A percentile compares a stretch with the other conserved stretches of the same genome.
These are phyloP conservation scores for Heliosperma pusillum DNA, from an alignment of 148 eudicot species.

Conservation along the genomic window DNA sequence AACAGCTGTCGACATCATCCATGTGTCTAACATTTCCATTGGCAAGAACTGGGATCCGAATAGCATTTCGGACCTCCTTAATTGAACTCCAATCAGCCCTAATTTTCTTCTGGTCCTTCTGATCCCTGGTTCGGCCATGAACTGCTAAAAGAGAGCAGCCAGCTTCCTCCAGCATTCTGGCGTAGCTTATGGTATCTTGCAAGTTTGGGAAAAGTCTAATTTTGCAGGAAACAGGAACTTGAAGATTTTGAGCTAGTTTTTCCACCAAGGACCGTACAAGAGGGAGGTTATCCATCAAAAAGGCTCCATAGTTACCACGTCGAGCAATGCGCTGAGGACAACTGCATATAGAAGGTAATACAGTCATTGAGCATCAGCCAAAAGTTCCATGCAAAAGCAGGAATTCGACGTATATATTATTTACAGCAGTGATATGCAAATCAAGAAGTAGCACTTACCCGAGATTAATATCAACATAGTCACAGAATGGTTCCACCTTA, in stretches of 20 bases:
- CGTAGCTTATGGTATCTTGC: constrained; percentile 72
- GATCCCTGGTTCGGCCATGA: constrained; percentile 94
- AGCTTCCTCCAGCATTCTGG: constrained; percentile 91
- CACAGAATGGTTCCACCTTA: constrained; percentile 77
- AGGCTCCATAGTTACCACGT: constrained; percentile 95
- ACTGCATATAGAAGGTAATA: constrained; percentile 35
- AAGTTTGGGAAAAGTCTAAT: constrained; percentile 79
- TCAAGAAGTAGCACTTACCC: constrained; percentile 46
- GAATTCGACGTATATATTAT: neutral
- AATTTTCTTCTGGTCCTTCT: constrained; percentile 81
- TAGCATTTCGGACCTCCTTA: constrained; percentile 59
- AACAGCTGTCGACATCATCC: constrained; percentile 67
- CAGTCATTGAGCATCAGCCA: neutral
- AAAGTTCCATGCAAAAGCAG: neutral
- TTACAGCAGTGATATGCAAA: neutral
- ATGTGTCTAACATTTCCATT: constrained; percentile 86
- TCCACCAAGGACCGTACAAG: constrained; percentile 79
- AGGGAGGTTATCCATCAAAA: constrained; percentile 90
- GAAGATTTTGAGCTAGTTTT: constrained; percentile 63
- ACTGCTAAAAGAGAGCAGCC: constrained; percentile 94
- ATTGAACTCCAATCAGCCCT: constrained; percentile 77
- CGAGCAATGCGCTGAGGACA: constrained; percentile 96
- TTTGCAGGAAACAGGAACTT: constrained; percentile 93
- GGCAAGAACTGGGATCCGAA: constrained; percentile 86
- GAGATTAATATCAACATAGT: constrained; percentile 90